Percentiles rank a stretch among this genome's conserved stretches.
Evolutionary conservation across 2,329 filamentous ascomycete genomes (phyloP).

Genomic region (Scorias spongiosa): DNA sequence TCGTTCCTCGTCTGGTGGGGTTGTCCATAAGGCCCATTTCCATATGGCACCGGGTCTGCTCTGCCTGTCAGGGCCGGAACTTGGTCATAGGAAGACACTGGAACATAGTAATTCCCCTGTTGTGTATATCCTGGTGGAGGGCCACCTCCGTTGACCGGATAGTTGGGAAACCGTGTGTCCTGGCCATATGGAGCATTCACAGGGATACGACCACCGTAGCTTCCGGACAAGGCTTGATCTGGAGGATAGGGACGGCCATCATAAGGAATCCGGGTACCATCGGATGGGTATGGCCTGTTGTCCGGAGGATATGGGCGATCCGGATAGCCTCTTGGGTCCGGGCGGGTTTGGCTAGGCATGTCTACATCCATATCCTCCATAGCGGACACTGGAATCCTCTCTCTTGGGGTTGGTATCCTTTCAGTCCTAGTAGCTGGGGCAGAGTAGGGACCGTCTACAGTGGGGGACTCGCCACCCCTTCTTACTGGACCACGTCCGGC

Average conservation of each 20-base stretch:
- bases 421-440: constrained; percentile 3
- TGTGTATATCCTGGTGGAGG: constrained; percentile 19
- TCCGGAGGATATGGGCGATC: constrained; percentile 8
- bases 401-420: constrained; percentile 1
- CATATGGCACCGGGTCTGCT: constrained; percentile 11
- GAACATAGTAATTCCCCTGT: constrained; percentile 20
- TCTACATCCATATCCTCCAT: constrained; percentile 2
- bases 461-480: constrained; percentile 23
- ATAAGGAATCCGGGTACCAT: constrained; percentile 10
- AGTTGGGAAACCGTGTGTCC: constrained; percentile 18
- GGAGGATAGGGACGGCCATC: constrained; percentile 12
- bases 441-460: constrained; percentile 17
- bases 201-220: constrained; percentile 13
- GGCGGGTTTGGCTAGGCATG: constrained; percentile 15
- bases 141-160: constrained; percentile 13
- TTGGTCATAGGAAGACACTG: constrained; percentile 14
- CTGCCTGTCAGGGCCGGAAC: constrained; percentile 11
- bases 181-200: constrained; percentile 13
- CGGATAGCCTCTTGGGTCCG: constrained; percentile 11
- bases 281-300: constrained; percentile 11
- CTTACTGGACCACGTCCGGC: constrained; percentile 14
- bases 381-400: background rate
- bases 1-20: background rate
- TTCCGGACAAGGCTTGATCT: constrained; percentile 10
- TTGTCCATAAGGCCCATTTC: constrained; percentile 8